A percentile compares a stretch with the other conserved stretches of the same genome.
Conservation (phyloP, 495 filamentous ascomycete species). For the Aspergillus ellipticus region DNA sequence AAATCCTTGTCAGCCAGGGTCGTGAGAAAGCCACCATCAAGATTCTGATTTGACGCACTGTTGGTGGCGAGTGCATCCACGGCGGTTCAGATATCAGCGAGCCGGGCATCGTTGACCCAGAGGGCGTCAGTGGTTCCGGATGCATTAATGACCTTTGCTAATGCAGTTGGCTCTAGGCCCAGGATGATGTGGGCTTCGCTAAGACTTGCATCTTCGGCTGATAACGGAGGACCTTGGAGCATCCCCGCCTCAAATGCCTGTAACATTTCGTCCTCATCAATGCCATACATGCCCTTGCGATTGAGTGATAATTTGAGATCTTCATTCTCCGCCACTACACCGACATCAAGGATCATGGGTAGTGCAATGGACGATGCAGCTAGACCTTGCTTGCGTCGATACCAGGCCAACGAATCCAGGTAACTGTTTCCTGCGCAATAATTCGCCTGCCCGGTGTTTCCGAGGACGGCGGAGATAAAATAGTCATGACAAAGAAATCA, state of each 20-base stretch:
- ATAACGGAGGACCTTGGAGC: no score
- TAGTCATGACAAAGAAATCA: constrained; percentile 49
- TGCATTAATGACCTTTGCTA: no score
- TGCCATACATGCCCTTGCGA: not conserved
- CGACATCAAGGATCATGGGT: not conserved
- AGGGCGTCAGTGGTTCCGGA: not conserved
- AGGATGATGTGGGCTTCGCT: not conserved
- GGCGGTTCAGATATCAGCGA: no score
- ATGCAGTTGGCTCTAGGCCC: not conserved
- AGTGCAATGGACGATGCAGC: constrained; percentile 13
- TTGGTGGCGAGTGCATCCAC: no score
- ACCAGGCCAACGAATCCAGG: constrained; percentile 34
- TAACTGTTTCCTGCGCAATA: constrained; percentile 37
- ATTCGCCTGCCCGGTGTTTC: constrained; percentile 23
- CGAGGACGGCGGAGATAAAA: constrained; percentile 34
- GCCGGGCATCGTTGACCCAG: not conserved
- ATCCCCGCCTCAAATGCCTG: not conserved
- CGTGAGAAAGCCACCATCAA: no score
- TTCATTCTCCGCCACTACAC: not conserved
- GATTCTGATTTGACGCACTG: no score
- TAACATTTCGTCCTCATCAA: not conserved
- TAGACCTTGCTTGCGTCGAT: constrained; percentile 23
- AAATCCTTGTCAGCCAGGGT: no score
- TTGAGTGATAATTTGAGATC: not conserved
- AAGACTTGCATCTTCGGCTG: no score